phyloP scores from a whole-genome alignment of 306 rosid species.

The Acacia melanoxylon region DNA sequence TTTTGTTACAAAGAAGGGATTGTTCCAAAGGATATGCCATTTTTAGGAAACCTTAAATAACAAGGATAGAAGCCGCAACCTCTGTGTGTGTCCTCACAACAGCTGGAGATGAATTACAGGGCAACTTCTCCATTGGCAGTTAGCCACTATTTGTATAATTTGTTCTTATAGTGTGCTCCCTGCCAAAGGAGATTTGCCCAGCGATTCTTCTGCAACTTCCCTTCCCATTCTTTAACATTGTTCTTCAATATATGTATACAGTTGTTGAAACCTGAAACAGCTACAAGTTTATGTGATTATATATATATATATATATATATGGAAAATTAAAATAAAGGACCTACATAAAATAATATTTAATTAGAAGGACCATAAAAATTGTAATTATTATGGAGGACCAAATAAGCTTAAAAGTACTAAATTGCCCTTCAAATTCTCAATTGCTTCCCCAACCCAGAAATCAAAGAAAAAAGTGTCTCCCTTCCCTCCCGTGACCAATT shows the following conservation, averaged over 20 bases:
- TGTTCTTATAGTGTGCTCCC: constrained; percentile 24
- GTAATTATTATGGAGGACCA: no score
- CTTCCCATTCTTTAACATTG: not conserved
- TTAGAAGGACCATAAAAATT: no score
- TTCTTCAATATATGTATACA: not conserved
- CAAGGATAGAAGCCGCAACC: not conserved
- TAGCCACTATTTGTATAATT: constrained; percentile 30
- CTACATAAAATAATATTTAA: no score
- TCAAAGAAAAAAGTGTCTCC: no score
- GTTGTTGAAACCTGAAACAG: not conserved
- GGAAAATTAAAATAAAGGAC: no score
- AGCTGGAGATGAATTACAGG: constrained; percentile 61
- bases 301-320: no score
- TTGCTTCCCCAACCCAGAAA: no score
- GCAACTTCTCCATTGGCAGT: constrained; percentile 64
- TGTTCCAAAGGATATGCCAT: constrained; percentile 56
- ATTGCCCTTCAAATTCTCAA: no score
- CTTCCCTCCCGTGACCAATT: no score
- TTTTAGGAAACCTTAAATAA: constrained; percentile 34
- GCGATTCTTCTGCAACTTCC: constrained; percentile 47
- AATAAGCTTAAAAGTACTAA: no score
- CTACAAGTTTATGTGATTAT: not conserved
- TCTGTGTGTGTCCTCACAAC: not conserved
- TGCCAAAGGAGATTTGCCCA: constrained; percentile 82
- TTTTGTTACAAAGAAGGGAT: constrained; percentile 30